Percentiles rank a stretch among this genome's conserved stretches.
Evolutionary conservation across 352 stramenopile species (phyloP).

Genomic region (Phytophthora boehmeriae): DNA sequence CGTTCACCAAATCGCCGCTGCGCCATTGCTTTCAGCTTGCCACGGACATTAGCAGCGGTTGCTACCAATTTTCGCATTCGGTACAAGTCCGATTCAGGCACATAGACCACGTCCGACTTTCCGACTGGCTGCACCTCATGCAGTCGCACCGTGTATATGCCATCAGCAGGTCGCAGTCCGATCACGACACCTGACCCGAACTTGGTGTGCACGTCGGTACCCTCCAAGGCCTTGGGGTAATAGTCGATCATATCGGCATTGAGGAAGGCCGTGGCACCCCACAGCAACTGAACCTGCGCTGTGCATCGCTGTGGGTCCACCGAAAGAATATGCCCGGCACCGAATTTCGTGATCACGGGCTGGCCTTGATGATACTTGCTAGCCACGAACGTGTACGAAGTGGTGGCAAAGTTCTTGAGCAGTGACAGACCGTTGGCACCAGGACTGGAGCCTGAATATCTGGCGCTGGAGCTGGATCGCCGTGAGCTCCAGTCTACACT

Average conservation of each 20-base stretch:
- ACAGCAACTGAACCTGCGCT: constrained; percentile 70
- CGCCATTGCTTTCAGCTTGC: constrained; percentile 52
- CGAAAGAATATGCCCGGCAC: constrained; percentile 59
- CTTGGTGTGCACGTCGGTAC: constrained; percentile 80
- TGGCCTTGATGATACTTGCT: constrained; percentile 78
- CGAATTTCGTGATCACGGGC: constrained; percentile 76
- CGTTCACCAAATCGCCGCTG: constrained; percentile 47
- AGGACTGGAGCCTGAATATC: constrained; percentile 10
- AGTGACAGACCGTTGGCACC: constrained; percentile 43
- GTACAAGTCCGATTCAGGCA: constrained; percentile 72
- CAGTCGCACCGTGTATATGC: constrained; percentile 82
- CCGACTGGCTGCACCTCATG: constrained; percentile 43
- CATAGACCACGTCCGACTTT: constrained; percentile 72
- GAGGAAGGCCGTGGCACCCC: constrained; percentile 62
- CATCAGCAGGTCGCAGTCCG: constrained; percentile 62
- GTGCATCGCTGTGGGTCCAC: constrained; percentile 54
- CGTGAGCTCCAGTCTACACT: constrained; percentile 22
- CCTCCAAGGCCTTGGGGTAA: constrained; percentile 75
- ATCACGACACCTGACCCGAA: constrained; percentile 73
- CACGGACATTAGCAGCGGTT: constrained; percentile 60
- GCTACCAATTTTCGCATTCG: constrained; percentile 44
- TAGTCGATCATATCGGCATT: constrained; percentile 65
- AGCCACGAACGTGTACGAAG: constrained; percentile 66
- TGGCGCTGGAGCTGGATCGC: constrained; percentile 14
- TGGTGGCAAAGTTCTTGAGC: constrained; percentile 67